A percentile compares a stretch with the other conserved stretches of the same genome.
Conservation (phyloP, 495 filamentous ascomycete species). For the Penicillium verhagenii region DNA sequence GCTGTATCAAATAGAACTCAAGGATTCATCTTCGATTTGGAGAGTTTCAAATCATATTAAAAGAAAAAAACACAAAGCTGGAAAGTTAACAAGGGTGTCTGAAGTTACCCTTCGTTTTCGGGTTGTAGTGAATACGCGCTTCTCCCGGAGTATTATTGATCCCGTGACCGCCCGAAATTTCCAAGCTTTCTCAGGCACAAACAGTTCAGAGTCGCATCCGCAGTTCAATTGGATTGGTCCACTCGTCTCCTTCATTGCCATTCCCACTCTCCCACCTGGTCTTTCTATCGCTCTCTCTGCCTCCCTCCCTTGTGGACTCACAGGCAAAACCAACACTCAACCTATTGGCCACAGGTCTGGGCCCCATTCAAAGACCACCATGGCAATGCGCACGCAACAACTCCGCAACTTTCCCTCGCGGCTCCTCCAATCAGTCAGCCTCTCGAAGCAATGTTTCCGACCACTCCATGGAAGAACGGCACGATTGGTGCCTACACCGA, state of each 20-base stretch:
- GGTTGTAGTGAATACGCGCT: background rate
- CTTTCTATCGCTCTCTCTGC: background rate
- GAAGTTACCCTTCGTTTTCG: no score
- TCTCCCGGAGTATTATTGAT: slow-evolving; percentile 42
- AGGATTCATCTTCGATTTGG: background rate
- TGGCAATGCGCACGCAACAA: slow-evolving; percentile 35
- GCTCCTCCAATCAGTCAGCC: slow-evolving; percentile 23
- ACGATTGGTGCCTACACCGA: slow-evolving; percentile 63
- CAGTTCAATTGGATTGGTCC: slow-evolving; percentile 1
- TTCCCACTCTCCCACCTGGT: background rate
- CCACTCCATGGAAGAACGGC: slow-evolving; percentile 28
- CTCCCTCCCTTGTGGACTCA: background rate
- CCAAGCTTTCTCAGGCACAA: slow-evolving; percentile 14
- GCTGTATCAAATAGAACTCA: background rate
- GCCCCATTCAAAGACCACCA: slow-evolving; percentile 8
- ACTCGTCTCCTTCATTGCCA: background rate
- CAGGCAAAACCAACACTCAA: background rate
- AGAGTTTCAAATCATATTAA: background rate
- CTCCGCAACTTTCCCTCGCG: slow-evolving; percentile 29
- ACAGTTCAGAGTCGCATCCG: slow-evolving; percentile 4
- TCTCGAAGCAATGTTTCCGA: slow-evolving; percentile 34
- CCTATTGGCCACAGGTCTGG: background rate
- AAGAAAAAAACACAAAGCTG: background rate
- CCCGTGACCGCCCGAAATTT: slow-evolving; percentile 36
- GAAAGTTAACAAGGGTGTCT: background rate